Conservation (phyloP, 2,329 filamentous ascomycete genomes). For the Colletotrichum limetticola region DNA sequence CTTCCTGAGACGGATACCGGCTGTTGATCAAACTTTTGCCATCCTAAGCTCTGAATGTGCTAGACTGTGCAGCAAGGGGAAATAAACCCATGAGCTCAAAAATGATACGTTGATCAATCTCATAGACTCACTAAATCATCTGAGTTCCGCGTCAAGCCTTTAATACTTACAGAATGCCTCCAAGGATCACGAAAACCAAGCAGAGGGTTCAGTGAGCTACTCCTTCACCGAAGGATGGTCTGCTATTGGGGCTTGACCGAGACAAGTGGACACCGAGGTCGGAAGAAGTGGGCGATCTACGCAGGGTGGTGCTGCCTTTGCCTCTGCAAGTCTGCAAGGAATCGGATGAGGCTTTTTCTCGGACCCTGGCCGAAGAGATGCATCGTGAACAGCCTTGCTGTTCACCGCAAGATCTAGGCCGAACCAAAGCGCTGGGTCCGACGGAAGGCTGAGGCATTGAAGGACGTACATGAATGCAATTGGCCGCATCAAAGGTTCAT, state of each 20-base stretch:
- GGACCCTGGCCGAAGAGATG: conserved; percentile 26
- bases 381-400: conserved; percentile 14
- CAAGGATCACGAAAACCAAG: not conserved
- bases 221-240: not conserved
- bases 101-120: too few species aligned
- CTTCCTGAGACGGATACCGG: too few species aligned
- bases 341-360: conserved; percentile 10
- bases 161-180: not conserved
- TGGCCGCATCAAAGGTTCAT: not conserved
- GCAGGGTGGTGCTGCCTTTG: conserved; percentile 12
- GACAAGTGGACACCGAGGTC: conserved; percentile 25
- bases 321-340: not conserved
- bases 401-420: conserved; percentile 15
- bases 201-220: not conserved
- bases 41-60: too few species aligned
- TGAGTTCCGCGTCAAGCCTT: too few species aligned
- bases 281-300: conserved; percentile 23
- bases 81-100: too few species aligned
- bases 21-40: too few species aligned
- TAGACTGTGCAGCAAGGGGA: too few species aligned
- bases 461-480: not conserved
- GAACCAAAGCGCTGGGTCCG: conserved; percentile 2
- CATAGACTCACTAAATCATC: too few species aligned
- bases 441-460: not conserved
- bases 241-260: conserved; percentile 28